phyloP scores from a whole-genome alignment of 2,329 filamentous ascomycete genomes.

The Colletotrichum eleusines region DNA sequence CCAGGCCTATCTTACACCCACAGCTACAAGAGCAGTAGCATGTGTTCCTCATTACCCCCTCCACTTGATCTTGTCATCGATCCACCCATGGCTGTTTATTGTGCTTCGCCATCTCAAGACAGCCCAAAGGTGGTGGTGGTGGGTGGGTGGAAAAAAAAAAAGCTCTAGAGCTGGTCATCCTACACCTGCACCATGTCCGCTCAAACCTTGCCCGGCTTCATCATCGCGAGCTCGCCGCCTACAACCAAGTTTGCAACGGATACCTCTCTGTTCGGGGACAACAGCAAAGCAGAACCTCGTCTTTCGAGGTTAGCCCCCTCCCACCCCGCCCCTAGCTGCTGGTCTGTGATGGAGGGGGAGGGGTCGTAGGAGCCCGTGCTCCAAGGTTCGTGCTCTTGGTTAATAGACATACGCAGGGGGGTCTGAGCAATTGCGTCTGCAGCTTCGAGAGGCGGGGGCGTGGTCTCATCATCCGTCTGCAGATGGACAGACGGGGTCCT shows the following conservation, averaged over 20 bases:
- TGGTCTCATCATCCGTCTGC: constrained; percentile 36
- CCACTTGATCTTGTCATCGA: constrained; percentile 14
- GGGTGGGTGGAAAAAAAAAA: background rate
- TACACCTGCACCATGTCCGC: constrained; percentile 43
- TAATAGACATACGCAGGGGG: constrained; percentile 24
- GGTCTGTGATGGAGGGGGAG: constrained; percentile 19
- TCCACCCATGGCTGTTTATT: constrained; percentile 1
- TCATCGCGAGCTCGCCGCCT: constrained; percentile 28
- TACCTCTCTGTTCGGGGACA: constrained; percentile 7
- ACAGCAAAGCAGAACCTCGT: constrained; percentile 18
- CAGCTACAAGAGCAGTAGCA: constrained; percentile 1
- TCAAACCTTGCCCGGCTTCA: constrained; percentile 37
- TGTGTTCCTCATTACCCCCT: background rate
- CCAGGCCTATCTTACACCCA: background rate
- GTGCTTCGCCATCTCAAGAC: constrained; percentile 10
- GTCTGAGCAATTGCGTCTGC: background rate
- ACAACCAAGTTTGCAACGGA: constrained; percentile 31
- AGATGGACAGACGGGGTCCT: constrained; percentile 33
- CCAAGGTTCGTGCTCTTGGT: constrained; percentile 11
- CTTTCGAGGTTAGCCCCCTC: constrained; percentile 23
- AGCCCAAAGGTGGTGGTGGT: constrained; percentile 1
- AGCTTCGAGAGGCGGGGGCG: constrained; percentile 18
- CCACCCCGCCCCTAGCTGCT: constrained; percentile 21
- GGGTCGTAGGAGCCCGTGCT: no score
- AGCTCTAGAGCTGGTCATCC: constrained; percentile 14